Evolutionary conservation across 2,329 filamentous ascomycete species (phyloP), one percentile per base, ranked within the genome.

Genomic region (Aspergillus tanneri): DNA sequence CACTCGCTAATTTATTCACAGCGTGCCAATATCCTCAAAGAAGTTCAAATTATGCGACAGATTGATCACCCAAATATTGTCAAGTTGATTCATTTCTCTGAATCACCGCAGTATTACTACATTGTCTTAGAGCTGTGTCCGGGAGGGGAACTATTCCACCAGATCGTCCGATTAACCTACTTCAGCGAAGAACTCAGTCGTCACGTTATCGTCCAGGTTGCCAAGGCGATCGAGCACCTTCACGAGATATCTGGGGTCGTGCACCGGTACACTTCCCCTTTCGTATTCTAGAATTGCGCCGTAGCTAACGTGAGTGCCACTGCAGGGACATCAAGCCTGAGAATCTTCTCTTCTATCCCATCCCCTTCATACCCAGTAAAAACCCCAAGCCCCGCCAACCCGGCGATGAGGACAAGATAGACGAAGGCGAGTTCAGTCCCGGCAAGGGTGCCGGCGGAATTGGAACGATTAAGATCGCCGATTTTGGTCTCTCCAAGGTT

Each of bases 11-110:
- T 60, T 53, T 52, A 32, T 55, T 49, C 56, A 56, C 70, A 99
- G 93, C 83, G 93, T 74, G 89, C 92, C 55, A 99, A 97, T 65
- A 97, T 99, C 57, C 76, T 99, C 53, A 99, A 99, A 74, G 93
- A 99, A 72, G 93, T 99, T 11, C 89, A 96, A 64, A 99, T 99
- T 60, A 99, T 99, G 92, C 89, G 91, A 55, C 88, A 95, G 64
- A 79, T 99, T 39, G 90, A 97, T 57, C 93, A 99, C 60, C 91
- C 92, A 53, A 97, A 97, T 67, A 93, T 99, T 52, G 84, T 96
- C 70, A 92, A 90, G 67, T 82, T 99, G 49, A 80, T 97, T 62
- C 90, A 96, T 63, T 97, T 97, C 66, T 87, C 87, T 55, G 93
- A 99, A 71, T 95, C 91, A 1, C 81, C 82, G 49, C 90, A 97